Evolutionary conservation across 805 yeast species (phyloP), one percentile per base, ranked within the genome.

Genomic region (Ogataea sp.): DNA sequence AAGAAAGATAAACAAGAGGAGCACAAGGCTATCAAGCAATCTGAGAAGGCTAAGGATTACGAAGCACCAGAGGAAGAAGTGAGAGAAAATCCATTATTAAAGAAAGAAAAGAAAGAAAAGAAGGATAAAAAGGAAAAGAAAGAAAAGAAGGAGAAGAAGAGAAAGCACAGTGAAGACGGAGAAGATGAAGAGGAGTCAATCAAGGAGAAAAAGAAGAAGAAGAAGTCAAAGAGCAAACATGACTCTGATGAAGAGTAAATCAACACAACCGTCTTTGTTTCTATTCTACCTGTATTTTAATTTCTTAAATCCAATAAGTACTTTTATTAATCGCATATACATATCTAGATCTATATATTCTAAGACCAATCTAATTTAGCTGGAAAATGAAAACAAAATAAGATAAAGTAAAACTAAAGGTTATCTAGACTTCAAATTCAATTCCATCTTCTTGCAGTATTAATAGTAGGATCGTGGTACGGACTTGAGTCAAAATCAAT

Each of bases 1-100:
- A 85, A 87, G 72, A 75, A 78, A 47, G 85, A 79, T 39, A 77
- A 83, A 52, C 94, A 89, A 58, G 80, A 73, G 38, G 86, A 77
- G 47, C 76, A 73, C 50, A 78, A 81, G 49, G 76, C 69, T 41
- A 72, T 68, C 41, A 81, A 75, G 57, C 80, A 80, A 48, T 67
- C 65, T 37, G 94, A 84, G 56, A 75, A 90, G 55, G 73, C 74
- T 16, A 77, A 83, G 65, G 93, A 81, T 46, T 90, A 75, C 53
- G 76, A 75, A 42, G 95, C 97, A 14, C 97, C 97, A 13, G 80
- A 76, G 52, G 97, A 90, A 63, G 63, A 56, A 10, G 42, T 45
- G 20, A 56, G 64, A 45, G 64, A 58, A 40, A 62, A 62, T 43
- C 62, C 60, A 10, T 40, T 62, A n/a, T 37, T 61, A 23, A 55